Base-by-base conservation (phyloP, 306 rosid genomes). In the Cajanus cajan region DNA sequence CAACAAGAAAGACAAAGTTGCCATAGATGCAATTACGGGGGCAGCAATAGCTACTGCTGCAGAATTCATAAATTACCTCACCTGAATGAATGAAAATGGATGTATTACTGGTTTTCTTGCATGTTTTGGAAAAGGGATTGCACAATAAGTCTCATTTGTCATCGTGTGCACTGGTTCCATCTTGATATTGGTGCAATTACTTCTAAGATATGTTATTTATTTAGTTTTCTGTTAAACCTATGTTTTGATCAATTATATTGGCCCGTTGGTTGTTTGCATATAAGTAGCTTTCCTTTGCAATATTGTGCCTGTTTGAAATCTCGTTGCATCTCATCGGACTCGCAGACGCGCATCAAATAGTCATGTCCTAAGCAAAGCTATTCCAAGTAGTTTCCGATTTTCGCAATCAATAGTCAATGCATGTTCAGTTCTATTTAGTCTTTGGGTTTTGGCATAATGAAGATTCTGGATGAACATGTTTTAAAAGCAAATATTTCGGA, bases 11-110 rank as follows among this genome's bases (percentile, higher is more conserved):
- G 97, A 94, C 74, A 90, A 77, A 66, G 8, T 94, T 63, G 79
- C 87, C 7, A 45, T 83, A 0, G 94, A 92, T 76, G 95, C 97
- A 81, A 89, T 94, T 58, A 87, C 98, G 0, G 97, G 98, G 37
- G 95, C 93, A 33, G 98, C 97, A 41, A 71, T 94, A 87, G 97
- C 98, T 8, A 92, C 98, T 40, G 97, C 98, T 50, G 95, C 89
- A 48, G 95, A 88, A 39, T 88, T 92, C 87, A 76, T 94, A 68
- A 90, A 90, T 86, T 88, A 92, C 85, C 91, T 94, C 45, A 89
- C 91, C 83, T 89, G 88, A 90, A 76, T 50, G 15, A 48, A 63
- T 44, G 55, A 22, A 19, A 43, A 21, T 50, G 18, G 37, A 68
- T 78, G 59, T 45, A 51, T 83, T 43, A 0, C 12, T 71, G 47